Base-by-base conservation (phyloP, 2,329 filamentous ascomycete genomes). In the Sporothrix dimorphospora region DNA sequence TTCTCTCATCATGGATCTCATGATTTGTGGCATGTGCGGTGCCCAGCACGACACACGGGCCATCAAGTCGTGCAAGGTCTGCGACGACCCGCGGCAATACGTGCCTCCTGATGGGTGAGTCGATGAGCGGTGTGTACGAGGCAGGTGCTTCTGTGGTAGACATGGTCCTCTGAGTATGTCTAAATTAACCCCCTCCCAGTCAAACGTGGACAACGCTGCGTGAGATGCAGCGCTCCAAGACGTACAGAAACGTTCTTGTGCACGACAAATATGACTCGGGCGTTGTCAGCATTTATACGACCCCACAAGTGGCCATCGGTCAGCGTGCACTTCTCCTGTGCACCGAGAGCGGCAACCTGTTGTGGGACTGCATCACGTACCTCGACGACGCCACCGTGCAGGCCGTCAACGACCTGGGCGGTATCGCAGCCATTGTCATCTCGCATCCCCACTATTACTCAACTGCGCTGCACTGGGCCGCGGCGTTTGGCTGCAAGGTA, bases 361-460 rank as follows among this genome's bases (percentile, higher is more conserved):
- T 96, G 1, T 96, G 92, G 93, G 93, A 96, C 80, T 89, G 91
- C 74, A 83, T 96, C 71, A 86, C 91, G 0, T 88, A 89, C 75
- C 81, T 96, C 3, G 91, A 94, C 78, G 81, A 85, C 0, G 85
- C 85, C 2, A 94, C 92, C 0, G 80, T 92, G 0, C 77, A 81
- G 0, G 78, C 80, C 12, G 88, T 95, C 76, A 83, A 86, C 7
- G 53, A 51, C 0, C 82, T 89, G 8, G 92, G 92, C 53, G 92
- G 91, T 0, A 78, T 96, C 12, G 82, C 83, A 45, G 92, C 90
- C 0, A 94, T 96, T 59, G 89, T 89, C 75, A 93, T 94, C 74
- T 90, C 87, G 9, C 92, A 96, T 80, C 93, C 93, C 67, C 93
- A 96, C 79, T 96, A 92, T 81, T 96, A 92, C 81, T 89, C 89